A percentile compares a stretch with the other conserved stretches of the same genome.
These are phyloP conservation scores for Penicillium sp. DNA, from an alignment of 2,329 filamentous ascomycete species.

Conservation along the genomic window DNA sequence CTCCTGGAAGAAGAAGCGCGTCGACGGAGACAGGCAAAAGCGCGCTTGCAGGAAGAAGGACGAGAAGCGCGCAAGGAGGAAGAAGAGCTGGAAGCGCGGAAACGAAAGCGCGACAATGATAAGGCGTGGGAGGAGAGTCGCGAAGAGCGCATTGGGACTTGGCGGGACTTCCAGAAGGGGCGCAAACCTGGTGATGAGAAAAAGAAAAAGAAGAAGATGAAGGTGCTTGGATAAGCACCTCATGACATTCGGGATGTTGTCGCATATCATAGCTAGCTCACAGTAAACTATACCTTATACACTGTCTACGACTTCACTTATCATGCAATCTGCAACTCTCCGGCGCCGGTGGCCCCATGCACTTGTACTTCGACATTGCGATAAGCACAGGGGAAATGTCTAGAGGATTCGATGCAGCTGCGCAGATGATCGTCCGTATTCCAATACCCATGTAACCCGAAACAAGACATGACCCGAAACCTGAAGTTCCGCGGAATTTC, in stretches of 20 bases:
- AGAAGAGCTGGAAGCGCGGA: conserved; percentile 75
- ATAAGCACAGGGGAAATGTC: neutral
- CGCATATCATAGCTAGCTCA: neutral
- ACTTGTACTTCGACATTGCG: neutral
- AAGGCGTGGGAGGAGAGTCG: conserved; percentile 92
- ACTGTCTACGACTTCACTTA: neutral
- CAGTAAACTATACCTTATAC: neutral
- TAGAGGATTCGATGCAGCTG: conserved; percentile 2
- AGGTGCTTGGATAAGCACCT: conserved; percentile 41
- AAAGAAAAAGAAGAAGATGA: conserved; percentile 61
- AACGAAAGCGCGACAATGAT: conserved; percentile 86
- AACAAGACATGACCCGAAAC: neutral
- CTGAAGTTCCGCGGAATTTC: neutral
- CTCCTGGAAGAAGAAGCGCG: conserved; percentile 90
- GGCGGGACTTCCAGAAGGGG: conserved; percentile 83
- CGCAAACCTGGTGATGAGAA: conserved; percentile 53
- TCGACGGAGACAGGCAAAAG: conserved; percentile 79
- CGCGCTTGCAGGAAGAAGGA: conserved; percentile 94
- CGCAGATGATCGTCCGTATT: neutral
- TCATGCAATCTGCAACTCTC: neutral
- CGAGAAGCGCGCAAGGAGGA: conserved; percentile 82
- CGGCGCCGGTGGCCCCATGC: neutral
- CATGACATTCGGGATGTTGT: neutral
- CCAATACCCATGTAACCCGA: neutral
- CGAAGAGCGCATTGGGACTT: conserved; percentile 87